Percentiles rank a stretch among this genome's conserved stretches.
Conservation (phyloP, 1,284 basidiomycete genomes). For the Trametes hirsuta region DNA sequence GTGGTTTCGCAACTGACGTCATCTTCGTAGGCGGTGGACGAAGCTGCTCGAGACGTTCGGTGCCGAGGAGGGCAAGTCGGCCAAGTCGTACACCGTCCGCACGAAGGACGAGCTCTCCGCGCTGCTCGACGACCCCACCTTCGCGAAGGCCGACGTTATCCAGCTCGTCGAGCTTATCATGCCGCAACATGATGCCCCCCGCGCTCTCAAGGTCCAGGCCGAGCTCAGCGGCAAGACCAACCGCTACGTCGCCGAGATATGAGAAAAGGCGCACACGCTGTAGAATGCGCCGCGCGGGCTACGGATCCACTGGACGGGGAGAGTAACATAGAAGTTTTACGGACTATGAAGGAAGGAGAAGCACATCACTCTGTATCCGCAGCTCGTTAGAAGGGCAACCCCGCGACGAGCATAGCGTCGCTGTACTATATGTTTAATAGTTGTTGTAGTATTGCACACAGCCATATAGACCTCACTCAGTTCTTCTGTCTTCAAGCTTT, state of each 20-base stretch:
- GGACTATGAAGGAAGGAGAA: too few relatives aligned
- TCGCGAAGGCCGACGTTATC: slow-evolving; percentile 63
- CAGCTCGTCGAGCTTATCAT: slow-evolving; percentile 84
- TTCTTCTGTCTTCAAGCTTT: too few relatives aligned
- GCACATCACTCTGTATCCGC: too few relatives aligned
- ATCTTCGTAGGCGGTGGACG: slow-evolving; percentile 53
- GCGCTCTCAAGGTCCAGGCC: slow-evolving; percentile 56
- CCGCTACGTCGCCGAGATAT: slow-evolving; percentile 31
- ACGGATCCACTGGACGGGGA: too few relatives aligned
- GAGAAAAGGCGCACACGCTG: neutral
- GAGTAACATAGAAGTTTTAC: too few relatives aligned
- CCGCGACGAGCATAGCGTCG: too few relatives aligned
- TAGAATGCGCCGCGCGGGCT: too few relatives aligned
- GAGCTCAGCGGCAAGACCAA: slow-evolving; percentile 57
- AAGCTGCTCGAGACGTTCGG: slow-evolving; percentile 62
- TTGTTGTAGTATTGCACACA: too few relatives aligned
- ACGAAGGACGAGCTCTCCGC: slow-evolving; percentile 66
- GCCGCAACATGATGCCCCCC: slow-evolving; percentile 74
- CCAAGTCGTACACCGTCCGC: slow-evolving; percentile 68
- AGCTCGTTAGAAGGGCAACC: too few relatives aligned
- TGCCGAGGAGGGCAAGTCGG: slow-evolving; percentile 53
- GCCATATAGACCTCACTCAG: too few relatives aligned
- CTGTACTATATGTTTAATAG: too few relatives aligned
- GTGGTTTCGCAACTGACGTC: too few relatives aligned
- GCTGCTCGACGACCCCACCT: slow-evolving; percentile 61